Evolutionary conservation across 2,329 filamentous ascomycete genomes (phyloP).

Genomic region (Colletotrichum lindemuthianum): DNA sequence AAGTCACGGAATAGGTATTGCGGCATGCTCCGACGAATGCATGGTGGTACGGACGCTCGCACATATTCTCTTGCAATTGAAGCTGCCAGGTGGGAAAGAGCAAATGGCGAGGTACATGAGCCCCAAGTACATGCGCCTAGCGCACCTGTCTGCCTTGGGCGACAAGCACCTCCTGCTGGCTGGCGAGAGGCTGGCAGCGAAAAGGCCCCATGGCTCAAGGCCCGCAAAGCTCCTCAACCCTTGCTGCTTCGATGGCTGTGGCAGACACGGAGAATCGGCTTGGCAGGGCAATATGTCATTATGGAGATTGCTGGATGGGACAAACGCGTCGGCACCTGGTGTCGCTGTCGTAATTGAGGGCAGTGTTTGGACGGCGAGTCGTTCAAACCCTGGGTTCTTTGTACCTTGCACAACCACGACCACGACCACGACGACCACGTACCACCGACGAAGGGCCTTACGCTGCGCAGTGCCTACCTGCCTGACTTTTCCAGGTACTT

Average conservation of each 20-base stretch:
- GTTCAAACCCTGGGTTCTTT: conserved; percentile 12
- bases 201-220: background rate
- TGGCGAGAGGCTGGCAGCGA: too few relatives aligned
- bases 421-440: background rate
- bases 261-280: conserved; percentile 27
- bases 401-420: background rate
- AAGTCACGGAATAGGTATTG: too few relatives aligned
- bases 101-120: background rate
- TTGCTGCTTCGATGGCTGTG: conserved; percentile 25
- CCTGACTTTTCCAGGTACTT: too few relatives aligned
- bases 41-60: too few relatives aligned
- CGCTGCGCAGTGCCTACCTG: background rate
- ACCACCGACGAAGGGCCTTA: background rate
- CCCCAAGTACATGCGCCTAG: conserved; percentile 3
- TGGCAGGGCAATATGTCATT: conserved; percentile 34
- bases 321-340: conserved; percentile 7
- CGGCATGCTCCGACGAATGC: too few relatives aligned
- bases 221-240: conserved; percentile 23
- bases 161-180: too few relatives aligned
- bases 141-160: background rate
- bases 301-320: conserved; percentile 29
- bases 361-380: conserved; percentile 33
- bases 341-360: conserved; percentile 28
- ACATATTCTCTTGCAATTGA: too few relatives aligned
- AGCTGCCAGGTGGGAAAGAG: too few relatives aligned